Evolutionary conservation across 495 filamentous ascomycete species (phyloP), one percentile per base, ranked within the genome.

Genomic region (Monascus purpureus): DNA sequence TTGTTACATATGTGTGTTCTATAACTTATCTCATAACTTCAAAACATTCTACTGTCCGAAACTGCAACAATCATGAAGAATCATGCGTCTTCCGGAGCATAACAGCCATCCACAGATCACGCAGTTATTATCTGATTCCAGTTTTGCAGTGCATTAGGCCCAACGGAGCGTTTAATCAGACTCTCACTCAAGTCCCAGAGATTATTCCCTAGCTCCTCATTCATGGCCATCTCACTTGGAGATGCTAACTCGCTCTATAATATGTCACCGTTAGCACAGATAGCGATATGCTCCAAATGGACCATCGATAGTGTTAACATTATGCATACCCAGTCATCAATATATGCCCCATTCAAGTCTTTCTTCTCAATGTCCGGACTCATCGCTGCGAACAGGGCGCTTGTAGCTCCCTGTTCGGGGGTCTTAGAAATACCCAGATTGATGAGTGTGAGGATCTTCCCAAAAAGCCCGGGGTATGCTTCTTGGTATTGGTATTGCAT

Each of bases 401-500:
- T 63, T 41, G 47, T 63, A 0, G 61, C 47, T 3, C 60, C 61
- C 28, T 63, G 60, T 39, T 63, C 49, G 13, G 47, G 39, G 25
- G 52, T 45, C 1, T 58, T 49, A 6, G 58, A 55, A 6, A 44
- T 28, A 0, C 46, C 36, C 17, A 49, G 27, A 50, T 51, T 59
- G 1, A 44, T 37, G 25, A 33, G 45, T 5, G 47, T 50, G 6
- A 59, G 33, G 6, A 63, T 32, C 35, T 58, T 53, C 11, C 61
- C 61, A 1, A 48, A 32, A 7, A 65, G 32, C 9, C 58, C 58
- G 0, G 60, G 60, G 31, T 63, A 65, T 7, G 60, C 60, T 20
- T 62, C 58, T 42, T 65, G 59, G 58, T 58, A 63, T 39, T 65
- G 56, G 26, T 59, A 45, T 37, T 65, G 60, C 55, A 63, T 63